phyloP scores from a whole-genome alignment of 345 rosid species.

The Draba incana region DNA sequence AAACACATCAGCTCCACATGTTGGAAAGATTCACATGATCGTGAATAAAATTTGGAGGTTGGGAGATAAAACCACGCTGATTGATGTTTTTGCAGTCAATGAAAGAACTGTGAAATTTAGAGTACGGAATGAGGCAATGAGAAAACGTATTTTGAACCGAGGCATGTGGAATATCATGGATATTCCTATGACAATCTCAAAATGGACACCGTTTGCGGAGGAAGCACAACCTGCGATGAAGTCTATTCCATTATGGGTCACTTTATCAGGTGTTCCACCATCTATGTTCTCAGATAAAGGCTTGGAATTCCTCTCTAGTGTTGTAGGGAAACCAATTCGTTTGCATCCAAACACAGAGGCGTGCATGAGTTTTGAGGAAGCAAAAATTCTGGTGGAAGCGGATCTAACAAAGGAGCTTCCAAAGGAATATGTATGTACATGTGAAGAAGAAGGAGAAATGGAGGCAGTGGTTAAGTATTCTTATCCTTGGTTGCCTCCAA shows the following conservation, averaged over 20 bases:
- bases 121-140: neutral
- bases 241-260: neutral
- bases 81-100: neutral
- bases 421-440: no score
- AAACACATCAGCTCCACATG: neutral
- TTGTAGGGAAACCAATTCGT: neutral
- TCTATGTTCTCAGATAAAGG: neutral
- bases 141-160: neutral
- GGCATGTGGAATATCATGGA: neutral
- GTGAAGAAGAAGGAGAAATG: no score
- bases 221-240: neutral
- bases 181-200: neutral
- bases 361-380: no score
- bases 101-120: neutral
- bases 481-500: no score
- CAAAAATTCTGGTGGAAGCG: no score
- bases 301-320: neutral
- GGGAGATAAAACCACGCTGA: accelerated
- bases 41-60: neutral
- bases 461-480: no score
- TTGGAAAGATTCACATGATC: neutral
- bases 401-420: no score
- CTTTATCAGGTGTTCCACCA: neutral
- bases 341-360: no score
- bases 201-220: neutral